These are phyloP conservation scores for Clitopilus passeckerianus DNA, from an alignment of 768 basidiomycete species.

Conservation along the genomic window DNA sequence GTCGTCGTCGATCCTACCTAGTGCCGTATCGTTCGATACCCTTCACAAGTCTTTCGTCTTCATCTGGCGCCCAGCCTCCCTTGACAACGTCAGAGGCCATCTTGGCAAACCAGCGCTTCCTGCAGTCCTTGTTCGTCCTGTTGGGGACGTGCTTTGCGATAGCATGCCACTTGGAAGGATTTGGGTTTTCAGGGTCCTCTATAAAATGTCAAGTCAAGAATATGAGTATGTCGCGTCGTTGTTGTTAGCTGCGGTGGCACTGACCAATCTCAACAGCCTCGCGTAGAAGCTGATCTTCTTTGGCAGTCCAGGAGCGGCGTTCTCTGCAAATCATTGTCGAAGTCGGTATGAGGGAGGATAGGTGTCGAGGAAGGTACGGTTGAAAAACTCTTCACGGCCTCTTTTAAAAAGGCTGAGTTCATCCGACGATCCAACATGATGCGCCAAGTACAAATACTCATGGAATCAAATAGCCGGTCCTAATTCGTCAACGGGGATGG, in stretches of 20 bases:
- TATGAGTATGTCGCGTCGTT: slow-evolving; percentile 1
- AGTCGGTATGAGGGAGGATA: slow-evolving; percentile 4
- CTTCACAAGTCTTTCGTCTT: slow-evolving; percentile 51
- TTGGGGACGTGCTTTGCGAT: slow-evolving; percentile 60
- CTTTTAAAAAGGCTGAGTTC: slow-evolving; percentile 8
- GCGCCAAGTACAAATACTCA: slow-evolving; percentile 16
- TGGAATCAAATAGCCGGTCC: slow-evolving; percentile 10
- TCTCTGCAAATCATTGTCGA: slow-evolving; percentile 36
- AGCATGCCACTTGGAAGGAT: slow-evolving; percentile 59
- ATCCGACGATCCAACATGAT: slow-evolving; percentile 15
- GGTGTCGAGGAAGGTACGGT: slow-evolving; percentile 1
- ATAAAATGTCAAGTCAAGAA: slow-evolving; percentile 9
- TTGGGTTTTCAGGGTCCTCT: slow-evolving; percentile 55
- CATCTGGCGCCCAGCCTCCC: slow-evolving; percentile 58
- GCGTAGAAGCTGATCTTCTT: slow-evolving; percentile 49
- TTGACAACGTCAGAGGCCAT: slow-evolving; percentile 61
- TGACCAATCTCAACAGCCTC: slow-evolving; percentile 45
- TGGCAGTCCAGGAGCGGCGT: slow-evolving; percentile 46
- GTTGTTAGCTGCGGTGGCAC: slow-evolving; percentile 1
- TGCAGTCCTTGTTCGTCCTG: slow-evolving; percentile 60
- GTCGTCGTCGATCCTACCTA: slow-evolving; percentile 26
- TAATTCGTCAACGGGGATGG: slow-evolving; percentile 18
- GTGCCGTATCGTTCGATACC: slow-evolving; percentile 55
- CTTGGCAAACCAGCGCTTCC: slow-evolving; percentile 60
- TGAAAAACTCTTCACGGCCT: not conserved